Evolutionary conservation across 2,329 filamentous ascomycete species (phyloP), one percentile per base, ranked within the genome.

Genomic region (Sarocladium brachiariae): DNA sequence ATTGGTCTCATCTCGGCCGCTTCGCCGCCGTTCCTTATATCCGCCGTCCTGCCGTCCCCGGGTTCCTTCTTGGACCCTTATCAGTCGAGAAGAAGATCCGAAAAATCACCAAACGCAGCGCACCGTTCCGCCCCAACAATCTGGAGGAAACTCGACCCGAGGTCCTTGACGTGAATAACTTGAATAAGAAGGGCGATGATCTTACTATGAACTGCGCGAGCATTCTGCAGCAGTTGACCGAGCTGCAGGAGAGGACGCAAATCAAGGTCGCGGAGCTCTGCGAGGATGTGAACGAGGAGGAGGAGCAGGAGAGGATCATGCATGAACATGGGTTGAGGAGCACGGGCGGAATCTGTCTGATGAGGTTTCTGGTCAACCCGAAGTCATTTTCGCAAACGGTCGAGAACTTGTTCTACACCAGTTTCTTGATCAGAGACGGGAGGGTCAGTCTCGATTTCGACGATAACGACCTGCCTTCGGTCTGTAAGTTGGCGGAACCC

Each of bases 381-480:
- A 73, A 73, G 34, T 95, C 89, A 1, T 99, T 97, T 60, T 89
- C 89, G 0, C 93, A 99, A 67, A 96, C 90, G 0, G 84, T 99
- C 6, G 93, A 99, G 65, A 99, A 99, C 60, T 75, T 99, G 59
- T 99, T 99, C 67, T 97, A 97, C 64, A 81, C 96, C 58, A 95
- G 89, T 63, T 99, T 99, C 62, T 71, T 99, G 54, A 89, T 97
- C 53, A 83, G 88, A 52, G 93, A 99, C 67, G 90, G 90, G 10
- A 81, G 79, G 53, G 80, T 90, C 5, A 81, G 81, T 30, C 76
- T 99, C n/a, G 74, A 80, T 2, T 78, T 82, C 51, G 91, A 96
- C 61, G 76, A 82, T 11, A 71, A 86, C 53, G 83, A 79, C 1
- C 70, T 96, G 37, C 91, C 91, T n/a, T 82, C 89, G 19, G 67